Conservation (phyloP, 306 rosid genomes). For the Carpinus fangiana region DNA sequence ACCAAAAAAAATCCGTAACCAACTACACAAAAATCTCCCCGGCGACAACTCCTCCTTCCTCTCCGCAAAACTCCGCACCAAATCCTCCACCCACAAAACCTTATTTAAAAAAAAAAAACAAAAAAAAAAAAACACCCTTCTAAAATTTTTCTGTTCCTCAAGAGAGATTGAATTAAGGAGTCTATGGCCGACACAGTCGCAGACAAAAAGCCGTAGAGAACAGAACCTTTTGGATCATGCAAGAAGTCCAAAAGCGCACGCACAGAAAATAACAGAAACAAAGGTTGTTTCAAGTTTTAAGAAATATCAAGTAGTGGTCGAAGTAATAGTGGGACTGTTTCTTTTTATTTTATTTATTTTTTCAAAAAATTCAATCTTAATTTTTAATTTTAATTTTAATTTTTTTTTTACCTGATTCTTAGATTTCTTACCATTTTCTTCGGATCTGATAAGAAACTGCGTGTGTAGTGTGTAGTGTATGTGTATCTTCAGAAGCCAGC, state of each 20-base stretch:
- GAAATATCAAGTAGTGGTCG: constrained; percentile 13
- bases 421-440: constrained; percentile 42
- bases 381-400: no score
- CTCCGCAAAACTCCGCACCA: constrained; percentile 20
- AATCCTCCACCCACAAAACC: not conserved
- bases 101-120: not conserved
- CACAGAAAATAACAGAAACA: constrained; percentile 25
- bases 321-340: not conserved
- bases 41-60: constrained; percentile 18
- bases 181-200: constrained; percentile 22
- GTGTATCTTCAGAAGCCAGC: constrained; percentile 44
- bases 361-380: no score
- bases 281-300: constrained; percentile 1
- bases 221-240: constrained; percentile 45
- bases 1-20: constrained; percentile 16
- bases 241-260: constrained; percentile 48
- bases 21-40: constrained; percentile 28
- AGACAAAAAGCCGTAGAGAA: not conserved
- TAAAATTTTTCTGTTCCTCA: constrained; percentile 20
- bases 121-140: not conserved
- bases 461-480: not conserved
- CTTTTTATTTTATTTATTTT: not conserved
- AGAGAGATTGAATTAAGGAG: constrained; percentile 27
- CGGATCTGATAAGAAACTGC: constrained; percentile 51
- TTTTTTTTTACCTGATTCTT: not conserved